Evolutionary conservation across 495 filamentous ascomycete species (phyloP), one percentile per base, ranked within the genome.

Genomic region (Hypoxylon trugodes): DNA sequence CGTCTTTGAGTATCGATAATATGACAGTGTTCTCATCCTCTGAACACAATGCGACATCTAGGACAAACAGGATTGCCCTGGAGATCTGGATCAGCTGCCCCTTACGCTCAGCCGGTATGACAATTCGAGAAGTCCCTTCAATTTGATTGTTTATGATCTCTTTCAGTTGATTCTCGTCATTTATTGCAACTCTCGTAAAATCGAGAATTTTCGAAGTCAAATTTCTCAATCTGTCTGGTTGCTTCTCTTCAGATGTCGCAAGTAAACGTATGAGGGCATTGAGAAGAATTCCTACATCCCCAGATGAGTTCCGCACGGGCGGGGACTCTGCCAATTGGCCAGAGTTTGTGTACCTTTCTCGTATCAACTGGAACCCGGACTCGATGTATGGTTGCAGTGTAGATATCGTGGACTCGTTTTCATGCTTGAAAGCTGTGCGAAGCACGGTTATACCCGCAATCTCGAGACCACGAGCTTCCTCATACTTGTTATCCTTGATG

Each of bases 221-320:
- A 19, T 3, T 4, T 10, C 40, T n/a, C 8, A 56, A 24, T 28
- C 40, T 13, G 40, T 12, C 15, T 3, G 26, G 28, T 5, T 56
- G 7, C 0, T 4, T n/a, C 8, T 5, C 5, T 28, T 56, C 52
- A 22, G 52, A 38, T n/a, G 6, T 21, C 2, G 18, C 38, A 13
- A 56, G 36, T 15, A 56, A 28, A n/a, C 46, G 7, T 5, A 56
- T n/a, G 37, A 18, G 22, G 15, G 28, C 12, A 21, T 56, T 41
- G 19, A 56, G 19, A 18, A 56, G 13, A 6, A 12, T 55, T 35
- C 38, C 38, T 5, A 55, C 12, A 15, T 55, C 38, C 8, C 21
- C 21, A 4, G 9, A n/a, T 8, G 9, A 12, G 35, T 1, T 12
- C 2, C 35, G 51, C 15, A 16, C 1, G 1, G n/a, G 13, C 19